These are phyloP conservation scores for Fistulina hepatica DNA, from an alignment of 1,284 basidiomycete species.

Conservation along the genomic window DNA sequence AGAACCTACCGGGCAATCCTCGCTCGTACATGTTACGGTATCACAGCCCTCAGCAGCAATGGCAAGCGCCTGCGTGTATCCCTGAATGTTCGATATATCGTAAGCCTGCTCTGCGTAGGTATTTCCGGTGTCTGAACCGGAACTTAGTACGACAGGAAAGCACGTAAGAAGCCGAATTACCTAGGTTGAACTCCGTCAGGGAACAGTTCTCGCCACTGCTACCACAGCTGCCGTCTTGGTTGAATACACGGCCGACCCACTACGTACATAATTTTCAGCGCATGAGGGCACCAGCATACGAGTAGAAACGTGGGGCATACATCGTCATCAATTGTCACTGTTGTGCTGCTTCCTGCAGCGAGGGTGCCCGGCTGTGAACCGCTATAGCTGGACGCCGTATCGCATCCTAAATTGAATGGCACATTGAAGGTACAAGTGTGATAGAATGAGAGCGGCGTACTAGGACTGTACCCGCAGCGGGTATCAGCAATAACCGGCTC, in stretches of 20 bases:
- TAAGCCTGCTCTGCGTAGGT: slow-evolving; percentile 28
- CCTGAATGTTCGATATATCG: slow-evolving; percentile 33
- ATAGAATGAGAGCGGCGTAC: slow-evolving; percentile 8
- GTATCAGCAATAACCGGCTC: slow-evolving; percentile 27
- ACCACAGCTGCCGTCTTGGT: slow-evolving; percentile 26
- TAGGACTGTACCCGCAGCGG: slow-evolving; percentile 30
- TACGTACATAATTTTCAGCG: too few relatives aligned
- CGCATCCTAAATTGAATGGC: slow-evolving; percentile 17
- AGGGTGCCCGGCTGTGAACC: slow-evolving; percentile 26
- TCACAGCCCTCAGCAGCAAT: slow-evolving; percentile 28
- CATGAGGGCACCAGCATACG: neutral
- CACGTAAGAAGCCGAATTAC: slow-evolving; percentile 5
- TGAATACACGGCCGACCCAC: slow-evolving; percentile 33
- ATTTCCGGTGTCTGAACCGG: slow-evolving; percentile 23
- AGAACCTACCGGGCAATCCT: slow-evolving; percentile 22
- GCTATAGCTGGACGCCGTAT: slow-evolving; percentile 23
- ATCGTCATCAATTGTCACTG: slow-evolving; percentile 22
- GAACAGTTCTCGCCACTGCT: slow-evolving; percentile 27
- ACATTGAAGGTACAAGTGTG: slow-evolving; percentile 10
- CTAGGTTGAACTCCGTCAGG: slow-evolving; percentile 29
- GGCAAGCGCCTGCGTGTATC: slow-evolving; percentile 29
- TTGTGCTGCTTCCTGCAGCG: slow-evolving; percentile 19
- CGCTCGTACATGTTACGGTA: slow-evolving; percentile 28
- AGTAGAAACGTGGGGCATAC: slow-evolving; percentile 12
- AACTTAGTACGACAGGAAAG: neutral